Evolutionary conservation across 192 early-diverging fungal genomes (phyloP).

Genomic region (Coemansia sp.): DNA sequence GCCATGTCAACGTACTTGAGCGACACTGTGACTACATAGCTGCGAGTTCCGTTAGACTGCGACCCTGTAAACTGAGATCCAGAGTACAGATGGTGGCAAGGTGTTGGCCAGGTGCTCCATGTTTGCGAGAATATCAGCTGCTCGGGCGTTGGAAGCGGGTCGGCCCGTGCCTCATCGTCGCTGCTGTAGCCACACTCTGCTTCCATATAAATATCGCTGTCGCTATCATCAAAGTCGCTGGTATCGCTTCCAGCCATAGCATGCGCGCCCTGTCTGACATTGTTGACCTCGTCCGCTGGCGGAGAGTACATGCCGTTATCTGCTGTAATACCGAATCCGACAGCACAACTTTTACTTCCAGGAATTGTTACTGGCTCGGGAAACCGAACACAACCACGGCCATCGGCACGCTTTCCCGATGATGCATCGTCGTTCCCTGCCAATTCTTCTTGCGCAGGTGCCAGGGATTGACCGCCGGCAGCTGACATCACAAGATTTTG

Average conservation of each 20-base stretch:
- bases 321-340: background rate
- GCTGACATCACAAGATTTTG: background rate
- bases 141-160: constrained; percentile 42
- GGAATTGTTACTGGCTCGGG: background rate
- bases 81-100: constrained; percentile 52
- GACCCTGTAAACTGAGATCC: constrained; percentile 46
- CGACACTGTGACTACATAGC: constrained; percentile 37
- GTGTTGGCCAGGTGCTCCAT: constrained; percentile 53
- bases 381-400: background rate
- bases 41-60: constrained; percentile 49
- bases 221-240: background rate
- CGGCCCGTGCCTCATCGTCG: constrained; percentile 23
- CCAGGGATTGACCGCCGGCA: background rate
- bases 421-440: background rate
- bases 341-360: background rate
- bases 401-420: background rate
- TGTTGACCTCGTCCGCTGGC: background rate
- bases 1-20: constrained; percentile 62
- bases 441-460: background rate
- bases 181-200: constrained; percentile 3
- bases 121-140: constrained; percentile 51
- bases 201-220: constrained; percentile 1
- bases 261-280: background rate
- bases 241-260: background rate
- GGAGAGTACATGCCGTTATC: background rate